A percentile compares a stretch with the other conserved stretches of the same genome.
phyloP scores from a whole-genome alignment of 106 monocot genomes.

The Dioscorea dumetorum region DNA sequence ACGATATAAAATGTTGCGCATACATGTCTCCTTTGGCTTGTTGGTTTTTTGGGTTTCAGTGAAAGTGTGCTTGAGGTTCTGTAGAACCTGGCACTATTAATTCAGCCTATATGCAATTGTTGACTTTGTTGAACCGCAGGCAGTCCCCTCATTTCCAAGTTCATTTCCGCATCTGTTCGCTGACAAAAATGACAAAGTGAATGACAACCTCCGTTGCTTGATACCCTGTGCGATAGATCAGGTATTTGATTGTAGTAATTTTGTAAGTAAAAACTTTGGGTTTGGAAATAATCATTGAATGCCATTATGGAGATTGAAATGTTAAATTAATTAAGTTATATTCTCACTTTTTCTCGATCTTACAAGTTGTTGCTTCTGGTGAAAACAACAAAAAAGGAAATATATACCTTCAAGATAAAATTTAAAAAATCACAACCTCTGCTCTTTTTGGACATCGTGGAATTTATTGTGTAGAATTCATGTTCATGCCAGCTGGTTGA shows the following conservation, averaged over 20 bases:
- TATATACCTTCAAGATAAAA: neutral
- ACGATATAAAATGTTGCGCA: neutral
- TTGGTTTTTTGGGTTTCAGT: too few relatives aligned
- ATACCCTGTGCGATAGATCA: slow-evolving; percentile 98
- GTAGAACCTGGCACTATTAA: neutral
- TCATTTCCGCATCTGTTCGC: slow-evolving; percentile 95
- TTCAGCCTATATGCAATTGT: neutral
- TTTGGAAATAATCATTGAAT: neutral
- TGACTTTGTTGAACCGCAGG: slow-evolving; percentile 41
- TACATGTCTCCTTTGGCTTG: too few relatives aligned
- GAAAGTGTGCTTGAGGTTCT: too few relatives aligned
- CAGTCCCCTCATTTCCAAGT: slow-evolving; percentile 94
- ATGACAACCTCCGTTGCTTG: slow-evolving; percentile 67
- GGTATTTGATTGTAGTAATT: slow-evolving; percentile 18
- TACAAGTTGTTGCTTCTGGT: neutral
- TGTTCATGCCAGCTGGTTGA: too few relatives aligned
- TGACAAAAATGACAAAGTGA: slow-evolving; percentile 10
- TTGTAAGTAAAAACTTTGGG: neutral
- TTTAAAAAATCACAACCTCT: too few relatives aligned
- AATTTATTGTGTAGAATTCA: too few relatives aligned
- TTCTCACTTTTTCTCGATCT: neutral
- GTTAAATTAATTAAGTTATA: neutral
- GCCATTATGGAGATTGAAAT: neutral
- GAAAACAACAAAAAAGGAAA: neutral
- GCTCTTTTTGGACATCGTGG: too few relatives aligned